A percentile compares a stretch with the other conserved stretches of the same genome.
Evolutionary conservation across 805 yeast species (phyloP).

Genomic region (Cyberlindnera maritima): DNA sequence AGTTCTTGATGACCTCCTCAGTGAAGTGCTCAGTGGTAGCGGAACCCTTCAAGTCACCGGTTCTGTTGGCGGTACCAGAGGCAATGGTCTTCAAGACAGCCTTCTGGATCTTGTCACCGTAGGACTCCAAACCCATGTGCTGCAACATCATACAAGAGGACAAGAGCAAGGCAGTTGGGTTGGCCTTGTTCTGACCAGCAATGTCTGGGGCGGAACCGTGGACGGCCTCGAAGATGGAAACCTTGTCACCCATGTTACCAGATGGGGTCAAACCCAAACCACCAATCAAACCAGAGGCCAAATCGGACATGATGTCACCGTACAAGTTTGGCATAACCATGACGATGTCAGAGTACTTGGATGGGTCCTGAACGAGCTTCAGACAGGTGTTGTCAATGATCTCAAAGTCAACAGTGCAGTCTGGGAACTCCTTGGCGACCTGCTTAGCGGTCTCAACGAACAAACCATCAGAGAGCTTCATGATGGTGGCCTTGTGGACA

Average conservation of each 20-base stretch:
- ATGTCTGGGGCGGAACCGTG: slow-evolving; percentile 99
- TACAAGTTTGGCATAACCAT: slow-evolving; percentile 98
- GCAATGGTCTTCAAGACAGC: slow-evolving; percentile 90
- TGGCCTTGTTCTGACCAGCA: slow-evolving; percentile 98
- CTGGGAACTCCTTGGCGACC: slow-evolving; percentile 89
- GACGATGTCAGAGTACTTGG: slow-evolving; percentile 80
- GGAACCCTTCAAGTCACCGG: slow-evolving; percentile 92
- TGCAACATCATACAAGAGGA: slow-evolving; percentile 99
- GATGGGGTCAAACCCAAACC: slow-evolving; percentile 99
- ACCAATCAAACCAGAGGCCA: slow-evolving; percentile 96
- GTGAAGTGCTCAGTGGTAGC: slow-evolving; percentile 90
- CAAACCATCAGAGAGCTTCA: slow-evolving; percentile 97
- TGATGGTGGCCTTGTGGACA: slow-evolving; percentile 97
- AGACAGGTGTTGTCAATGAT: slow-evolving; percentile 94
- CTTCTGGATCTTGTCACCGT: slow-evolving; percentile 81
- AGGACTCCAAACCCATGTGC: slow-evolving; percentile 86
- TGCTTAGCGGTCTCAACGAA: slow-evolving; percentile 91
- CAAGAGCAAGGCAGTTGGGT: slow-evolving; percentile 95
- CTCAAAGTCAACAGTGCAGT: slow-evolving; percentile 77
- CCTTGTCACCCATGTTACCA: slow-evolving; percentile 98
- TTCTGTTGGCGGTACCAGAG: slow-evolving; percentile 93
- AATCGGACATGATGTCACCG: slow-evolving; percentile 98
- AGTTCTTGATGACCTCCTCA: slow-evolving; percentile 73
- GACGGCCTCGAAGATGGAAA: slow-evolving; percentile 98
- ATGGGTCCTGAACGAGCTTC: slow-evolving; percentile 85